Base-by-base conservation (phyloP, 2,329 filamentous ascomycete genomes). In the Cytospora piceae region DNA sequence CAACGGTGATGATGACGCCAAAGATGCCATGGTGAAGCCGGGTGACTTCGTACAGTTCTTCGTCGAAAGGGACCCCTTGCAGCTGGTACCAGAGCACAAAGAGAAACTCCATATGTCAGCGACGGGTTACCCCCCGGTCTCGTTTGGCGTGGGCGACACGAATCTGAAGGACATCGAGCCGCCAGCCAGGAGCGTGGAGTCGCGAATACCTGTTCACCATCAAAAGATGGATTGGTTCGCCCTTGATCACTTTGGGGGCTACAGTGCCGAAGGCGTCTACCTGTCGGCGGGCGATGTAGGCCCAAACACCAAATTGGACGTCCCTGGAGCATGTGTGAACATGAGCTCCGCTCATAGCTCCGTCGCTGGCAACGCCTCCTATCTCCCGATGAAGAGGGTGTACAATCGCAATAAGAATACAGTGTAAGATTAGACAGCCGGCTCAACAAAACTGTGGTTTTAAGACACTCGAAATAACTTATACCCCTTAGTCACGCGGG, bases 31-130 rank as follows among this genome's bases (percentile, higher is more conserved):
- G 63, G 86, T 87, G 7, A 82, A 82, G 31, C 82, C 87, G 6
- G 90, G 88, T 9, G 87, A 90, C 17, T 83, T 77, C 57, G 83
- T 94, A 24, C 86, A 90, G 72, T 92, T 91, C 73, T 87, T 90
- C 70, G 80, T 85, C 27, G 63, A 61, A 4, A 59, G 57, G 22
- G 49, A 57, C 17, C 29, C 51, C 39, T 77, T 80, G 64, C 77
- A 73, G 56, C 69, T 72, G 66, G 69, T 65, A 55, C 12, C 14
- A 61, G 14, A 32, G 1, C 15, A 53, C 5, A n/a, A 9, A 17
- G 3, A 15, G 4, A 1, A 39, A 4, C 39, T 58, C 29, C 8
- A n/a, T 15, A 9, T 58, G 65, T 71, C 58, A 69, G 64, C 46
- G n/a, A 49, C 9, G 27, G 27, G 31, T 0, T 66, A 66, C 29